These are phyloP conservation scores for Luzula sylvatica DNA, from an alignment of 176 grass and related monocot species.

Conservation along the genomic window DNA sequence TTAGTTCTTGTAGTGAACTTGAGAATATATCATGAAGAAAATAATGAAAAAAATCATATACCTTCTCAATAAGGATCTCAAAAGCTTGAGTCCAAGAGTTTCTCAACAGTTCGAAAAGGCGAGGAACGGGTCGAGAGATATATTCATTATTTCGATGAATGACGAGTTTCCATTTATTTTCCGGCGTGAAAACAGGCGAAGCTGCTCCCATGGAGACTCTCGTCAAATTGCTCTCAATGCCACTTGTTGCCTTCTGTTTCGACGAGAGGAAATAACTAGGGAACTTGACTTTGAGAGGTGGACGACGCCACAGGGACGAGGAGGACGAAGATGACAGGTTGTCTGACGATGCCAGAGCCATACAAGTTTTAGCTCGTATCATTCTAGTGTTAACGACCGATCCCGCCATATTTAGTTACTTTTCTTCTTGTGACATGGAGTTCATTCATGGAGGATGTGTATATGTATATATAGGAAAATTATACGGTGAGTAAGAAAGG, in stretches of 20 bases:
- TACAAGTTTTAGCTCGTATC: conserved; percentile 2
- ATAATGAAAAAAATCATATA: conserved; percentile 9
- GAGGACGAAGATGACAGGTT: neutral
- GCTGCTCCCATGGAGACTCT: conserved; percentile 16
- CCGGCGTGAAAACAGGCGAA: neutral
- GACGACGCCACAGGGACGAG: neutral
- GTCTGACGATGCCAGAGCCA: neutral
- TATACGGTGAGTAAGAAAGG: neutral
- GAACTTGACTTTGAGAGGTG: conserved; percentile 25
- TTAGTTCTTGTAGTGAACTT: conserved; percentile 1
- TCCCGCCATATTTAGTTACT: conserved; percentile 27
- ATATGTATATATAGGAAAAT: neutral
- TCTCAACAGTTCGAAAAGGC: neutral
- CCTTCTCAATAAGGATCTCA: conserved; percentile 43
- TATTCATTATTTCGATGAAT: neutral
- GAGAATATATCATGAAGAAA: neutral
- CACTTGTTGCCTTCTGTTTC: neutral
- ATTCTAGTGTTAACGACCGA: conserved; percentile 18
- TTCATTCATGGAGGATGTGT: neutral
- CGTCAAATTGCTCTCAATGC: conserved; percentile 12
- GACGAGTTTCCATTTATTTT: conserved; percentile 10
- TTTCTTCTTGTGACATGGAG: neutral
- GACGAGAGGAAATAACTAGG: neutral
- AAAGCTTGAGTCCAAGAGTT: conserved; percentile 23
- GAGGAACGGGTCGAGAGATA: neutral